phyloP scores from a whole-genome alignment of 495 filamentous ascomycete genomes.

The Usnea hakonensis region DNA sequence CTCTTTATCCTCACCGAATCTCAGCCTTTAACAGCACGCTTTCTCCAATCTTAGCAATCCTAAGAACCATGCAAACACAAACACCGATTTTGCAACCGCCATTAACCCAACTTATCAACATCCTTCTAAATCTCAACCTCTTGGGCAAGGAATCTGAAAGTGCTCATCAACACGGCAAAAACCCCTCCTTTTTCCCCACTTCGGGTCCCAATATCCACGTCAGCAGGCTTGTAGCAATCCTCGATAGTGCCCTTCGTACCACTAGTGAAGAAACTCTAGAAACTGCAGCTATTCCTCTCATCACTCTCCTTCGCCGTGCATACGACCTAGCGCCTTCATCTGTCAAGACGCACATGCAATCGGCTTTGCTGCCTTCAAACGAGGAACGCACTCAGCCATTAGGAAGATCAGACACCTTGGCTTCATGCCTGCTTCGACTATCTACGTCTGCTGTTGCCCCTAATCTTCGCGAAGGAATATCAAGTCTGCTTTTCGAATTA shows the following conservation, averaged over 20 bases:
- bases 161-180: constrained; percentile 34
- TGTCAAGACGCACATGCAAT: constrained; percentile 55
- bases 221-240: constrained; percentile 64
- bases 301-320: constrained; percentile 63
- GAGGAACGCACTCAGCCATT: constrained; percentile 70
- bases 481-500: constrained; percentile 75
- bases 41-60: constrained; percentile 63
- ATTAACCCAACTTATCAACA: constrained; percentile 63
- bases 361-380: constrained; percentile 66
- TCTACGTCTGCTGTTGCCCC: constrained; percentile 64
- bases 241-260: constrained; percentile 52
- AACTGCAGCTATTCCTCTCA: constrained; percentile 52
- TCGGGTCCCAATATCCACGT: constrained; percentile 51
- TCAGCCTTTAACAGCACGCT: constrained; percentile 58
- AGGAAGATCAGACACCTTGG: constrained; percentile 63
- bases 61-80: constrained; percentile 49
- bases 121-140: constrained; percentile 70
- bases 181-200: constrained; percentile 56
- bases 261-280: constrained; percentile 65
- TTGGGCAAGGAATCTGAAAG: constrained; percentile 26
- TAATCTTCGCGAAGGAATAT: constrained; percentile 65
- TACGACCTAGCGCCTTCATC: constrained; percentile 62
- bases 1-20: constrained; percentile 55
- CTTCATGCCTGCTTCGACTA: constrained; percentile 71
- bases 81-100: constrained; percentile 52